These are phyloP conservation scores for Apiotrichum siamense DNA, from an alignment of 1,284 basidiomycete genomes.

Conservation along the genomic window DNA sequence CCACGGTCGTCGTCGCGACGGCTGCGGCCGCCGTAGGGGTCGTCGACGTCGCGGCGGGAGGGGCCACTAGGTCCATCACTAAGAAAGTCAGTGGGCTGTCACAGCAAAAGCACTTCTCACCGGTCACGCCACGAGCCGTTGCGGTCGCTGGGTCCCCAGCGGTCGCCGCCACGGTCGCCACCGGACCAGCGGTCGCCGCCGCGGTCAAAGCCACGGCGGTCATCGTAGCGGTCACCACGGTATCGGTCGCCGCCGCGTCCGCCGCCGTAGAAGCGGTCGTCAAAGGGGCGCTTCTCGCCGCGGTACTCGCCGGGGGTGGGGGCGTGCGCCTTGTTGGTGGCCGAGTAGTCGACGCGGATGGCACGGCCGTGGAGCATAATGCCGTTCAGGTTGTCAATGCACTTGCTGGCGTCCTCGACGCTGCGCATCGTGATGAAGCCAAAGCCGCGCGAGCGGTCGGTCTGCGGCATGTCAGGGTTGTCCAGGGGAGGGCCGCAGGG, in stretches of 20 bases:
- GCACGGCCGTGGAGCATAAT: constrained; percentile 88
- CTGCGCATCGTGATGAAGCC: constrained; percentile 92
- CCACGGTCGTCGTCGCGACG: constrained; percentile 30
- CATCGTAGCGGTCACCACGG: constrained; percentile 24
- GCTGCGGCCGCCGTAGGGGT: constrained; percentile 33
- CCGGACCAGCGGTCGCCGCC: constrained; percentile 21
- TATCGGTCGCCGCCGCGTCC: constrained; percentile 32
- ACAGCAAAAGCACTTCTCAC: no score
- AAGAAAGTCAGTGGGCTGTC: not conserved
- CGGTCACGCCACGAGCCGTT: constrained; percentile 25
- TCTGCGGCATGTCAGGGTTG: constrained; percentile 56
- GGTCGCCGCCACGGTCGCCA: constrained; percentile 21
- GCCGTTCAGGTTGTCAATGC: constrained; percentile 88
- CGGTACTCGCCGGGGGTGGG: constrained; percentile 98
- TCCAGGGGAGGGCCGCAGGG: no score
- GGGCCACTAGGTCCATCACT: constrained; percentile 10
- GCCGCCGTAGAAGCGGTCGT: constrained; percentile 42
- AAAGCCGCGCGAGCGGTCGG: constrained; percentile 92
- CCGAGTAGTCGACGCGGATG: constrained; percentile 94
- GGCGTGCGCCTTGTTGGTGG: constrained; percentile 85
- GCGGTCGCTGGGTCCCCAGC: constrained; percentile 24
- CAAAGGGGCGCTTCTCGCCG: constrained; percentile 69
- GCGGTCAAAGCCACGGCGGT: constrained; percentile 39
- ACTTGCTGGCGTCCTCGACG: constrained; percentile 76
- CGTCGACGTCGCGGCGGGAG: constrained; percentile 25